Evolutionary conservation across 2,329 filamentous ascomycete genomes (phyloP).

Genomic region (Scytalidium sp.): DNA sequence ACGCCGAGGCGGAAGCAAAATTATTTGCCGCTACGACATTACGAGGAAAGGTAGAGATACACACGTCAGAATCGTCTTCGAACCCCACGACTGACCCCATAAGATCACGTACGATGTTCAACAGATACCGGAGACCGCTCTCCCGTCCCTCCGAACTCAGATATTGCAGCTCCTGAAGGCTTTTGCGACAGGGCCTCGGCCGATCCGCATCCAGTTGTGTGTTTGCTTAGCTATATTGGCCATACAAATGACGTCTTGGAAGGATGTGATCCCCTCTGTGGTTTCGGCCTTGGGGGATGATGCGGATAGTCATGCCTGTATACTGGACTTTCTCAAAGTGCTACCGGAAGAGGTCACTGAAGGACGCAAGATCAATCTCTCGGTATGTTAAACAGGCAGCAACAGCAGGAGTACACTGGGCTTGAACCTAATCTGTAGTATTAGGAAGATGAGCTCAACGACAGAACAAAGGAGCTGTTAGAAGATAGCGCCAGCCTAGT

Average conservation of each 20-base stretch:
- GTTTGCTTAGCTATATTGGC: slow-evolving; percentile 93
- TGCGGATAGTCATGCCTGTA: slow-evolving; percentile 76
- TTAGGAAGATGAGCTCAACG: slow-evolving; percentile 91
- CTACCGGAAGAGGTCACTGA: slow-evolving; percentile 98
- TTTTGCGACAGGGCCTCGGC: slow-evolving; percentile 79
- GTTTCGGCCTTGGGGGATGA: slow-evolving; percentile 75
- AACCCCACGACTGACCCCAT: slow-evolving; percentile 14
- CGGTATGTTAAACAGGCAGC: slow-evolving; percentile 74
- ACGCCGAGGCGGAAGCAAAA: slow-evolving; percentile 79
- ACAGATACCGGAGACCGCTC: slow-evolving; percentile 75
- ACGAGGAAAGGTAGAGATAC: slow-evolving; percentile 81
- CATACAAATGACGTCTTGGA: slow-evolving; percentile 95
- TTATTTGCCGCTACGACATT: slow-evolving; percentile 95
- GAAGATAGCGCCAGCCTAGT: slow-evolving; percentile 89
- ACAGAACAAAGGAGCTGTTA: slow-evolving; percentile 84
- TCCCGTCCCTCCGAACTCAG: slow-evolving; percentile 77
- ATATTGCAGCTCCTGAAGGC: slow-evolving; percentile 77
- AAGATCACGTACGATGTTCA: slow-evolving; percentile 96
- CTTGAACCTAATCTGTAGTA: slow-evolving; percentile 46
- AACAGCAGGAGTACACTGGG: slow-evolving; percentile 30
- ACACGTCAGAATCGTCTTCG: background rate
- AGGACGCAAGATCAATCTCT: slow-evolving; percentile 98
- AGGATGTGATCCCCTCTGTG: slow-evolving; percentile 82
- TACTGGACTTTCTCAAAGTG: slow-evolving; percentile 94
- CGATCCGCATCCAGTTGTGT: slow-evolving; percentile 86